Percentiles rank a stretch among this genome's conserved stretches.
phyloP scores from a whole-genome alignment of 208 protist genomes.

The Tetramitus jugosus region DNA sequence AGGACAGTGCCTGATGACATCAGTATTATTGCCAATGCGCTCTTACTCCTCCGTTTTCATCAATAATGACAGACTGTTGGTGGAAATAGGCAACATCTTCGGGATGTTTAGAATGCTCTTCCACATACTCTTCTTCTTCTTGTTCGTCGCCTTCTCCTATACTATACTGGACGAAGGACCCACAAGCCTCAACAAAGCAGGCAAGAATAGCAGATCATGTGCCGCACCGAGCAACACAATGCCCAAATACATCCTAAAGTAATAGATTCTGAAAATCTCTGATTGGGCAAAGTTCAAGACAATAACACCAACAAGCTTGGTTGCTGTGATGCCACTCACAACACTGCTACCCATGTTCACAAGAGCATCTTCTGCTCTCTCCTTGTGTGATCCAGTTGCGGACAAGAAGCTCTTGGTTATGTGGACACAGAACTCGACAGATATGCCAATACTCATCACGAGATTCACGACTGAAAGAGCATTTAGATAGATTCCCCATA shows the following conservation, averaged over 20 bases:
- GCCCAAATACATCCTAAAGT: conserved; percentile 51
- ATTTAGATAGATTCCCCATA: conserved; percentile 50
- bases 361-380: conserved; percentile 12
- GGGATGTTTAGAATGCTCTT: no score
- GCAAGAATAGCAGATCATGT: conserved; percentile 51
- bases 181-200: conserved; percentile 27
- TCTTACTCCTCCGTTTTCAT: no score
- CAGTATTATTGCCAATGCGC: no score
- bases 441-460: conserved; percentile 54
- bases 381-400: not conserved
- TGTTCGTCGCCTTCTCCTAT: no score
- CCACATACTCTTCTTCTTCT: no score
- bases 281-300: conserved; percentile 44
- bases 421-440: conserved; percentile 59
- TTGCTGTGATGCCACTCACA: conserved; percentile 48
- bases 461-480: conserved; percentile 56
- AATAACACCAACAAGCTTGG: conserved; percentile 49
- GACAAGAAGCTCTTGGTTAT: conserved; percentile 36
- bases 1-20: no score
- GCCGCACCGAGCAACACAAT: conserved; percentile 47
- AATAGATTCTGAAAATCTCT: conserved; percentile 44
- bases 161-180: no score
- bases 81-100: no score
- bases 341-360: conserved; percentile 37
- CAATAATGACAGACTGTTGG: no score